Percentiles rank a stretch among this genome's conserved stretches.
phyloP scores from a whole-genome alignment of 352 stramenopile species.

The Globisporangium cylindrosporum region DNA sequence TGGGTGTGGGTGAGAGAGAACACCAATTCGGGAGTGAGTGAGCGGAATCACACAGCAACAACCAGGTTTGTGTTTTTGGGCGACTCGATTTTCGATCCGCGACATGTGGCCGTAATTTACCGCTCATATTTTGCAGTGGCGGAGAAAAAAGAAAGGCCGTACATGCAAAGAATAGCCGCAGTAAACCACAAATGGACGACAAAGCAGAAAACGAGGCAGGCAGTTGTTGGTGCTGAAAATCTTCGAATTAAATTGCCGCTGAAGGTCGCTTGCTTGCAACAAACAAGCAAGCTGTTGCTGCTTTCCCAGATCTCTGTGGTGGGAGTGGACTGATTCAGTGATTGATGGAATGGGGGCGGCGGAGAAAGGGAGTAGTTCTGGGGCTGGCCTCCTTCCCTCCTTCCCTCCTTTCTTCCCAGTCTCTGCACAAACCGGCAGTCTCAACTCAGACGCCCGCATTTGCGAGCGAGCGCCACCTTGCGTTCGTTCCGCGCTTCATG shows the following conservation, averaged over 20 bases:
- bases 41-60: not conserved
- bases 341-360: too few species aligned
- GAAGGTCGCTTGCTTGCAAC: too few species aligned
- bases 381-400: not conserved
- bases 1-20: not conserved
- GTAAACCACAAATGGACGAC: not conserved
- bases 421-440: not conserved
- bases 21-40: conserved; percentile 2
- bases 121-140: conserved; percentile 4
- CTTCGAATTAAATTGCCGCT: conserved; percentile 18
- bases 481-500: conserved; percentile 17
- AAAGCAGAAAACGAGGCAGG: not conserved
- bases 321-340: too few species aligned
- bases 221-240: conserved; percentile 1
- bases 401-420: not conserved
- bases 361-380: not conserved
- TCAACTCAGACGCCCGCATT: not conserved
- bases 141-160: not conserved
- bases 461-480: not conserved
- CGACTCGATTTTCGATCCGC: not conserved
- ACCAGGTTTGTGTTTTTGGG: conserved; percentile 1
- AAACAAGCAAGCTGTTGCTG: not conserved
- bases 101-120: conserved; percentile 16
- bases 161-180: not conserved
- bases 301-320: too few species aligned